Percentiles rank a stretch among this genome's conserved stretches.
These are phyloP conservation scores for Zoysia japonica DNA, from an alignment of 176 grass and related monocot species.

Conservation along the genomic window DNA sequence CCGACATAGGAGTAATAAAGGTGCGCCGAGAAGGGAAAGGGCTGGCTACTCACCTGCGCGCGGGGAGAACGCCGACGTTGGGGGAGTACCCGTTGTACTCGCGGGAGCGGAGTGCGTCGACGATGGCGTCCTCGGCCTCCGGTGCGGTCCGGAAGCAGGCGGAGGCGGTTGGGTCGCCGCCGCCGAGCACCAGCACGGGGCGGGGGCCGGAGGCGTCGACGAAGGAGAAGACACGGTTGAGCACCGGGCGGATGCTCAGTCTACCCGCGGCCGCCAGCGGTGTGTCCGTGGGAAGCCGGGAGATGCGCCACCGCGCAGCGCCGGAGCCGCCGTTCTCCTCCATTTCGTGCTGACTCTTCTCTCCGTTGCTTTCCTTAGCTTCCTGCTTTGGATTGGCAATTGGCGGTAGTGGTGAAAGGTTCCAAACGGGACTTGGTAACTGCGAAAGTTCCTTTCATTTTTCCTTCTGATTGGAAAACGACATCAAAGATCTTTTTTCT, in stretches of 20 bases:
- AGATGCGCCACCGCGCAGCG: constrained; percentile 51
- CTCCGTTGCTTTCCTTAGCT: neutral
- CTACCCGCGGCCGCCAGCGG: constrained; percentile 28
- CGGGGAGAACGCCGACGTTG: constrained; percentile 39
- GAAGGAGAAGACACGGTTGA: constrained; percentile 37
- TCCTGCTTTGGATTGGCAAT: neutral
- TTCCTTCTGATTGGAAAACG: too few species aligned
- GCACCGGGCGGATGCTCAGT: constrained; percentile 55
- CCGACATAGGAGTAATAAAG: neutral
- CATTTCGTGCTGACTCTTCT: constrained; percentile 33
- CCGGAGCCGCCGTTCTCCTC: constrained; percentile 27
- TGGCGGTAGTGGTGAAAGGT: neutral
- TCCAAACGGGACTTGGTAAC: neutral
- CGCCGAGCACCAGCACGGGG: constrained; percentile 55
- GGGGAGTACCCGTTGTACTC: constrained; percentile 59
- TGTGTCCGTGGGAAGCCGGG: constrained; percentile 1
- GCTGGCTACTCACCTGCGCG: constrained; percentile 48
- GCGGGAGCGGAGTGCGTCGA: constrained; percentile 55
- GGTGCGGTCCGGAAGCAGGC: constrained; percentile 68
- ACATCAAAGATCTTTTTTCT: too few species aligned
- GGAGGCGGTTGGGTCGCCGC: constrained; percentile 64
- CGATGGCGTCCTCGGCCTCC: constrained; percentile 68
- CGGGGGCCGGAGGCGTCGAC: constrained; percentile 38
- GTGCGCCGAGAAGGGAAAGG: neutral
- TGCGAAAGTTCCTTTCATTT: too few species aligned